Conservation (phyloP, 495 filamentous ascomycete genomes). For the Penicillium waksmanii region DNA sequence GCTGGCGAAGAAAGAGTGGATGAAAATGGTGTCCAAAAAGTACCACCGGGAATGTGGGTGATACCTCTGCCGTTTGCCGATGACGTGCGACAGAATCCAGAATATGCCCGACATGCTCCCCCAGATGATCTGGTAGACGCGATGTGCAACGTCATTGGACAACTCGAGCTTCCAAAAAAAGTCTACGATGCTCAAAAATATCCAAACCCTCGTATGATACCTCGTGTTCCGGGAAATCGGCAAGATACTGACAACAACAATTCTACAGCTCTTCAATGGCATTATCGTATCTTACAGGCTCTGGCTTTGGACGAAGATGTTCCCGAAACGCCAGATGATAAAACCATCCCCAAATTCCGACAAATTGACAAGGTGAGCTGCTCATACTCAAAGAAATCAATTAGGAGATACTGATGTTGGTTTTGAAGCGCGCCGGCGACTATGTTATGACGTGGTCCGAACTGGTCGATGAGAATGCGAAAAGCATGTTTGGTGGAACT, state of each 20-base stretch:
- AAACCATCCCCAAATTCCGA: constrained; percentile 79
- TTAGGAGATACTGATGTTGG: constrained; percentile 11
- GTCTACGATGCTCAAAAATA: constrained; percentile 83
- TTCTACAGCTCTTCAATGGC: constrained; percentile 79
- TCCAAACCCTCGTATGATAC: constrained; percentile 72
- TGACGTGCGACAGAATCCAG: constrained; percentile 77
- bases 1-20: constrained; percentile 71
- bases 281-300: constrained; percentile 92
- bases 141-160: constrained; percentile 81
- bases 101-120: constrained; percentile 58
- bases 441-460: constrained; percentile 78
- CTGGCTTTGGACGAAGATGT: constrained; percentile 91
- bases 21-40: constrained; percentile 65
- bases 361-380: constrained; percentile 75
- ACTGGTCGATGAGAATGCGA: constrained; percentile 59
- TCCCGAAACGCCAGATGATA: constrained; percentile 78
- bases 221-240: neutral
- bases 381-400: neutral
- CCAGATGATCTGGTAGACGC: constrained; percentile 73
- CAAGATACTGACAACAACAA: constrained; percentile 12
- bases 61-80: constrained; percentile 88
- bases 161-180: constrained; percentile 87
- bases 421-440: constrained; percentile 63
- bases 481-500: constrained; percentile 43
- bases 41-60: constrained; percentile 89